A percentile compares a stretch with the other conserved stretches of the same genome.
phyloP scores from a whole-genome alignment of 139 green algal species.

The Monoraphidium neglectum region DNA sequence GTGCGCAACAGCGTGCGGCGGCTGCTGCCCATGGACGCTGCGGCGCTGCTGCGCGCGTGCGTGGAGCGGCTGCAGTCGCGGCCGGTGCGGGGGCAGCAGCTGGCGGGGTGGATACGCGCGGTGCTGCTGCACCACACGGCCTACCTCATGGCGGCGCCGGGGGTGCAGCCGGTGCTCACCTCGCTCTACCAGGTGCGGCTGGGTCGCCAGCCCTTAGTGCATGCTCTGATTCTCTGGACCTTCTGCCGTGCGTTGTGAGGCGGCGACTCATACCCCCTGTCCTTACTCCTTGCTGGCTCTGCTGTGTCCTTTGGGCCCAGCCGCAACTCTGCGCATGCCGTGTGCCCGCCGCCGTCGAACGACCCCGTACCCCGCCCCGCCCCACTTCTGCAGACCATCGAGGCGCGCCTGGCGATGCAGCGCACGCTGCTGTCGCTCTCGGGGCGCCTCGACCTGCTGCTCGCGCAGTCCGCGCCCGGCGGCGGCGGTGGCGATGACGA shows the following conservation, averaged over 20 bases:
- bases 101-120: constrained; percentile 69
- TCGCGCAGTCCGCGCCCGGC: constrained; percentile 31
- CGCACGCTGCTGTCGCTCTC: constrained; percentile 48
- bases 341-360: too few relatives aligned
- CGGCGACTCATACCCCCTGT: too few relatives aligned
- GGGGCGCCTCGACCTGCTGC: constrained; percentile 59
- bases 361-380: too few relatives aligned
- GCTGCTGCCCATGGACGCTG: constrained; percentile 58
- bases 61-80: constrained; percentile 62
- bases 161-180: constrained; percentile 31
- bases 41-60: constrained; percentile 50
- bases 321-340: too few relatives aligned
- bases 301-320: too few relatives aligned
- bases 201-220: too few relatives aligned
- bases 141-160: constrained; percentile 70
- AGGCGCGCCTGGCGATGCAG: constrained; percentile 51
- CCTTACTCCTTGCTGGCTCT: too few relatives aligned
- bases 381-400: constrained; percentile 31
- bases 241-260: too few relatives aligned
- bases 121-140: constrained; percentile 71
- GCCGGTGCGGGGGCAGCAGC: constrained; percentile 54
- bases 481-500: not conserved
- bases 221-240: too few relatives aligned
- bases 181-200: constrained; percentile 19
- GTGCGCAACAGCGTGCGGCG: constrained; percentile 66